Conservation (phyloP, 2,329 filamentous ascomycete species). For the Epichloe bromicola region DNA sequence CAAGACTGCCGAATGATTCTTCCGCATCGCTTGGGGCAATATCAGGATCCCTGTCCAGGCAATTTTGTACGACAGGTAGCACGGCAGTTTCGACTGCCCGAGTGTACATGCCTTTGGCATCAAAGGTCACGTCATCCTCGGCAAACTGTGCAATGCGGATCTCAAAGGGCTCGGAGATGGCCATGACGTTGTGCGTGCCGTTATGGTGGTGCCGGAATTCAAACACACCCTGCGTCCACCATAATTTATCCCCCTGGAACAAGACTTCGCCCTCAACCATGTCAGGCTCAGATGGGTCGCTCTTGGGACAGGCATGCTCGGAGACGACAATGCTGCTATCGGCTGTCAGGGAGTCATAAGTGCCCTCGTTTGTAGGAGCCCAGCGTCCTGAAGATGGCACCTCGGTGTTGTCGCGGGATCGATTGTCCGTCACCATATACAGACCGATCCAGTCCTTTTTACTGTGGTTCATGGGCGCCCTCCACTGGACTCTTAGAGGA, state of each 20-base stretch:
- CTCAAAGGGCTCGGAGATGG: constrained; percentile 86
- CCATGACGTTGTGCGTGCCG: constrained; percentile 85
- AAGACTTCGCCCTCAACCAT: constrained; percentile 68
- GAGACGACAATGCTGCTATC: constrained; percentile 64
- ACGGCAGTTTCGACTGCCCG: constrained; percentile 63
- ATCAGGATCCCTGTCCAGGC: constrained; percentile 81
- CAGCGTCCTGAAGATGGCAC: constrained; percentile 81
- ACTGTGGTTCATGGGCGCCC: constrained; percentile 72
- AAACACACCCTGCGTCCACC: constrained; percentile 94
- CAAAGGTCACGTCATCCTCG: constrained; percentile 53
- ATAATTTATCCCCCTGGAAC: constrained; percentile 91
- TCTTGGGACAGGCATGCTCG: constrained; percentile 44
- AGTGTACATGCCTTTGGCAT: constrained; percentile 48
- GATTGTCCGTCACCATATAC: constrained; percentile 92
- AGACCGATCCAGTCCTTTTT: constrained; percentile 94
- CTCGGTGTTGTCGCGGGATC: constrained; percentile 69
- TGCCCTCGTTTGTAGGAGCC: constrained; percentile 65
- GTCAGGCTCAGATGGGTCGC: constrained; percentile 39
- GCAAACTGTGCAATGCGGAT: constrained; percentile 73
- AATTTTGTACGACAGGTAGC: constrained; percentile 76
- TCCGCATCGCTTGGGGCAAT: constrained; percentile 71
- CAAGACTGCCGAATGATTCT: constrained; percentile 71
- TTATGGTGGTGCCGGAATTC: constrained; percentile 96
- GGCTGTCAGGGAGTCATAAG: constrained; percentile 61
- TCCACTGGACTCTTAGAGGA: constrained; percentile 83